Evolutionary conservation across 2,329 filamentous ascomycete species (phyloP).

Genomic region (Apiospora saccharicola): DNA sequence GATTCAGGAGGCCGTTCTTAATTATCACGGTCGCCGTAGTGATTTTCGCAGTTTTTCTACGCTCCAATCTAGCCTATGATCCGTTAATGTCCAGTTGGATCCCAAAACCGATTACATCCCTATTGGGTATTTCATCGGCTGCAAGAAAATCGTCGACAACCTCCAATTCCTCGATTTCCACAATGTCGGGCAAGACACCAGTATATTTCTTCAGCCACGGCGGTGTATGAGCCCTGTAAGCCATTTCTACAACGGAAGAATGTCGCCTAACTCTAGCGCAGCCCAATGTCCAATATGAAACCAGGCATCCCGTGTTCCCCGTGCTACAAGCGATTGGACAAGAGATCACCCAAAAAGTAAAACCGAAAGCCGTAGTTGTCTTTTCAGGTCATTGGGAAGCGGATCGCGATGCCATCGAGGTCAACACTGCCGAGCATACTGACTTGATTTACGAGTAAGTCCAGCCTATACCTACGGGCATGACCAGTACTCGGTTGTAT

Average conservation of each 20-base stretch:
- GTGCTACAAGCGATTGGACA: conserved; percentile 64
- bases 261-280: conserved; percentile 35
- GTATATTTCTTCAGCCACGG: conserved; percentile 61
- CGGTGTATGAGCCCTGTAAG: conserved; percentile 47
- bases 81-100: conserved; percentile 32
- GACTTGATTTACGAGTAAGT: conserved; percentile 63
- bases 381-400: conserved; percentile 74
- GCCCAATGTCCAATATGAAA: conserved; percentile 74
- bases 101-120: conserved; percentile 29
- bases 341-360: conserved; percentile 67
- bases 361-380: conserved; percentile 68
- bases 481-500: too few species aligned
- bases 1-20: conserved; percentile 25
- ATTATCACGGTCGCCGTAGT: conserved; percentile 31
- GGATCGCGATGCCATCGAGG: conserved; percentile 54
- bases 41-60: conserved; percentile 37
- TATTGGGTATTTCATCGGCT: conserved; percentile 27
- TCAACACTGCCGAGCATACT: conserved; percentile 63
- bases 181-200: conserved; percentile 44
- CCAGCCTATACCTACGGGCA: neutral
- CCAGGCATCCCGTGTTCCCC: conserved; percentile 70
- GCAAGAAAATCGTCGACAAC: neutral
- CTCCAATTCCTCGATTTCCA: conserved; percentile 21
- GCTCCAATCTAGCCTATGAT: conserved; percentile 30
- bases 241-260: neutral